A percentile compares a stretch with the other conserved stretches of the same genome.
These are phyloP conservation scores for Capsicum chinense DNA, from an alignment of 257 asterid genomes.

Conservation along the genomic window DNA sequence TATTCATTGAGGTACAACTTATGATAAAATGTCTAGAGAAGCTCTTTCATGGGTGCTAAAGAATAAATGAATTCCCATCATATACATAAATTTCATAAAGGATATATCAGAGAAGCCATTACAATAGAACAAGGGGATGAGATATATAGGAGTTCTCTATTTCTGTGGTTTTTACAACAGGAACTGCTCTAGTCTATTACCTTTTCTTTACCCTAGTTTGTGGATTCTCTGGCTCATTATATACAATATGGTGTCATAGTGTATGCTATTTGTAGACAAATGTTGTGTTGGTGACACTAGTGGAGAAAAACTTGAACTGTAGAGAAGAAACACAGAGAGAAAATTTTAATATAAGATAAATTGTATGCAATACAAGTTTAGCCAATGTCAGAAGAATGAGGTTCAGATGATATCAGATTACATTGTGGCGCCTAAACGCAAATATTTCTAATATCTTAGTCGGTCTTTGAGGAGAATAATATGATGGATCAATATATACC, in stretches of 20 bases:
- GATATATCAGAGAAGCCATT: not conserved
- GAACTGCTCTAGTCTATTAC: not conserved
- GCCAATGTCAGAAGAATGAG: not conserved
- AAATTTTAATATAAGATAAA: not conserved
- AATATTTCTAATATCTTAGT: not conserved
- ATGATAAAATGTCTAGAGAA: not conserved
- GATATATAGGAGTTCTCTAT: not conserved
- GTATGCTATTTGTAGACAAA: not conserved
- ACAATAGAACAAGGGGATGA: not conserved
- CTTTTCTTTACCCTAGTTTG: slow-evolving; percentile 3
- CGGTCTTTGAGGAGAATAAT: not conserved
- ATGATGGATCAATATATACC: not conserved
- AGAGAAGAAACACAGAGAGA: not conserved
- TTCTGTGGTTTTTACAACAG: not conserved
- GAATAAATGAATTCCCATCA: not conserved
- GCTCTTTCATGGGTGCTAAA: not conserved
- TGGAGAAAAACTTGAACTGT: not conserved
- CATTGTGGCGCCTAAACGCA: not conserved
- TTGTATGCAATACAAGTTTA: not conserved
- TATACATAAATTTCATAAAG: not conserved
- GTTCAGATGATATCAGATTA: not conserved
- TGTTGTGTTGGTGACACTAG: not conserved
- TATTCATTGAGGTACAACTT: not conserved
- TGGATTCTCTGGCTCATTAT: not conserved
- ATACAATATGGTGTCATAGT: not conserved